A percentile compares a stretch with the other conserved stretches of the same genome.
Evolutionary conservation across 1,284 basidiomycete species (phyloP).

Genomic region (Athelia sp.): DNA sequence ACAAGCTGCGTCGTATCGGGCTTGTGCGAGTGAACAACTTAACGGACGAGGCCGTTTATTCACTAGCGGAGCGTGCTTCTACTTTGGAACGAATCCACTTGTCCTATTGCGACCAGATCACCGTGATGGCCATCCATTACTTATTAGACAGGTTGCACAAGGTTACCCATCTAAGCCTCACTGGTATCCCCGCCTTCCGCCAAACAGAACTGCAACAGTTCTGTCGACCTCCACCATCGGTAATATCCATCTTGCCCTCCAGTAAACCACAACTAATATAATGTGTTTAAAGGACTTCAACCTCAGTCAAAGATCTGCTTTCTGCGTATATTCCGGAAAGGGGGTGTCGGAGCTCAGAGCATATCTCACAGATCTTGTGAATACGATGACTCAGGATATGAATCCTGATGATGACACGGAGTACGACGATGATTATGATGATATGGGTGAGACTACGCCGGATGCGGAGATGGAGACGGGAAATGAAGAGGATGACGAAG

Average conservation of each 20-base stretch:
- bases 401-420: constrained; percentile 69
- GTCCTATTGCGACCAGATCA: constrained; percentile 96
- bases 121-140: constrained; percentile 88
- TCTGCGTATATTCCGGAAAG: constrained; percentile 95
- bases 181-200: constrained; percentile 92
- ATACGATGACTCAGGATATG: constrained; percentile 63
- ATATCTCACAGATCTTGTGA: constrained; percentile 71
- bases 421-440: constrained; percentile 66
- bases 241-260: constrained; percentile 33
- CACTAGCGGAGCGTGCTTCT: constrained; percentile 75
- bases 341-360: constrained; percentile 83
- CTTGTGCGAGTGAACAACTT: constrained; percentile 91
- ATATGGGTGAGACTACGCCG: constrained; percentile 43
- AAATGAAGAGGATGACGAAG: constrained; percentile 32
- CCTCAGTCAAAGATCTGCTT: constrained; percentile 84
- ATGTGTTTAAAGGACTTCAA: constrained; percentile 79
- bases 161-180: constrained; percentile 92
- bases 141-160: constrained; percentile 84
- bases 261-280: background rate
- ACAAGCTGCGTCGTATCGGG: constrained; percentile 91
- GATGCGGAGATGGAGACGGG: constrained; percentile 50
- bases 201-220: constrained; percentile 85
- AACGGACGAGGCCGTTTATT: constrained; percentile 90
- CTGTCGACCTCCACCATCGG: constrained; percentile 84
- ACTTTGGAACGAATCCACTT: constrained; percentile 95